phyloP scores from a whole-genome alignment of 192 early-diverging fungal species.

The Piromyces sp. region DNA sequence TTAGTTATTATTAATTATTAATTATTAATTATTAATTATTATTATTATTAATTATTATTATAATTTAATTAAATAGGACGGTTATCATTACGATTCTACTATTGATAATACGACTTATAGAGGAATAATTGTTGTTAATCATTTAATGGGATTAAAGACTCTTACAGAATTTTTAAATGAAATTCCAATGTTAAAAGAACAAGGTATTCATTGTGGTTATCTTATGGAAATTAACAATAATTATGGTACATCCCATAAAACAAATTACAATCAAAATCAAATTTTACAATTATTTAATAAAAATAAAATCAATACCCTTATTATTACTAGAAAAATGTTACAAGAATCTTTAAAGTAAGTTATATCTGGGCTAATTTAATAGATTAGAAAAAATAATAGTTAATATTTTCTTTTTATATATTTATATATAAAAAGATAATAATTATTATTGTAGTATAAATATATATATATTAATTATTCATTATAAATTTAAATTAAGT shows the following conservation, averaged over 20 bases:
- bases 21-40: no score
- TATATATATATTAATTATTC: no score
- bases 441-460: no score
- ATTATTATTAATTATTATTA: no score
- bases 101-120: neutral
- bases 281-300: neutral
- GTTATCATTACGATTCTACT: neutral
- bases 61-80: neutral
- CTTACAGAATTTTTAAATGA: neutral
- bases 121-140: neutral
- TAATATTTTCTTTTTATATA: no score
- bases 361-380: no score
- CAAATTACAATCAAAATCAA: neutral
- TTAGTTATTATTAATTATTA: no score
- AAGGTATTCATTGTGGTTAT: neutral
- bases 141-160: neutral
- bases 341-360: neutral
- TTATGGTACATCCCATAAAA: neutral
- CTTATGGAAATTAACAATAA: neutral
- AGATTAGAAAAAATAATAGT: no score
- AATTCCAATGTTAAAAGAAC: neutral
- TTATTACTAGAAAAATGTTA: neutral
- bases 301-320: neutral
- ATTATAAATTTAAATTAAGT: no score
- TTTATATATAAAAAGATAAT: no score